Evolutionary conservation across 495 filamentous ascomycete species (phyloP).

Genomic region (Saxophila tyrrhenica): DNA sequence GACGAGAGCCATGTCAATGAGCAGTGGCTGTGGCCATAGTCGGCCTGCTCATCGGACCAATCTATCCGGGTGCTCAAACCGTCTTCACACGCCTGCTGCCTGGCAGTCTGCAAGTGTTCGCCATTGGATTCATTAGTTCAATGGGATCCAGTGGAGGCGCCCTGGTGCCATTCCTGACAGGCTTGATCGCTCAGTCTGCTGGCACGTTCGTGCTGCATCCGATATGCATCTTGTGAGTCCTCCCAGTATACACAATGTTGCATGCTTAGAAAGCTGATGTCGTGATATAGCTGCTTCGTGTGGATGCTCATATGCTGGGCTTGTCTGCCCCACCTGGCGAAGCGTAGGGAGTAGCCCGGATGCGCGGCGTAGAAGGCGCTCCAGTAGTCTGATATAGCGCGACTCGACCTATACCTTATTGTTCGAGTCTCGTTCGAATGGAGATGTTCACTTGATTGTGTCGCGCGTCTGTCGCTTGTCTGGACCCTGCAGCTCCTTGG

Average conservation of each 20-base stretch:
- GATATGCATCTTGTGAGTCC: slow-evolving; percentile 36
- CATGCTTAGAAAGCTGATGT: not conserved
- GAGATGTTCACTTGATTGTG: no score
- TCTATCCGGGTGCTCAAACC: slow-evolving; percentile 60
- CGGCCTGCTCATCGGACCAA: slow-evolving; percentile 65
- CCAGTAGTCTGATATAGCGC: no score
- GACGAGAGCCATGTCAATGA: no score
- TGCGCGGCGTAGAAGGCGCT: no score
- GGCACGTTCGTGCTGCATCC: slow-evolving; percentile 71
- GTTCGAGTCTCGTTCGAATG: no score
- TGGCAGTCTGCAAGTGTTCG: slow-evolving; percentile 51
- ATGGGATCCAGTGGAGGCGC: slow-evolving; percentile 63
- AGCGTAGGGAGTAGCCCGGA: slow-evolving; percentile 49
- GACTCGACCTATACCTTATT: no score
- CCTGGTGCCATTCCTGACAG: slow-evolving; percentile 62
- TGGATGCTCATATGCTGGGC: slow-evolving; percentile 62
- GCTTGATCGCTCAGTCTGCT: slow-evolving; percentile 53
- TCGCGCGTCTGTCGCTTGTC: no score
- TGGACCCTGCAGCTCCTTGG: not conserved
- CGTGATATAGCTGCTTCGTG: slow-evolving; percentile 41
- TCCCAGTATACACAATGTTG: not conserved
- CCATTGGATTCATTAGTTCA: slow-evolving; percentile 52
- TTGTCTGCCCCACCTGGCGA: slow-evolving; percentile 40
- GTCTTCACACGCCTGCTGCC: slow-evolving; percentile 54
- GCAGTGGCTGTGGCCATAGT: slow-evolving; percentile 54